These are phyloP conservation scores for Pseudisothecium myosuroides DNA, from an alignment of 225 moss, liverwort and hornwort genomes.

Conservation along the genomic window DNA sequence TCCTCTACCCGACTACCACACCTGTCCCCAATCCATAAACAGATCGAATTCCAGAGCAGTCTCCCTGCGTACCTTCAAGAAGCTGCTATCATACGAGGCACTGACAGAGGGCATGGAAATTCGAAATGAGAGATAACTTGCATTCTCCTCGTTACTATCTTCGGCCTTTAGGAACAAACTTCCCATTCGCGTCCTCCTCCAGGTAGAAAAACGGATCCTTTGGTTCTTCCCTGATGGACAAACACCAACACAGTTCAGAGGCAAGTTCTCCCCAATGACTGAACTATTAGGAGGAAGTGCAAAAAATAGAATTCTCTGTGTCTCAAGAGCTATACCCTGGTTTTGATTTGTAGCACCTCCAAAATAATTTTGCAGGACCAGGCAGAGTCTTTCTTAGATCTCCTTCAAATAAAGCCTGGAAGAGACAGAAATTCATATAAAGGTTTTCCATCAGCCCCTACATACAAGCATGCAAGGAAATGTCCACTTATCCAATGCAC, in stretches of 20 bases:
- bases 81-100: not conserved
- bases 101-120: not conserved
- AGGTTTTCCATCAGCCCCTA: not conserved
- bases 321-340: conserved; percentile 44
- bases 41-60: not conserved
- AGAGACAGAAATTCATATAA: not conserved
- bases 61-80: not conserved
- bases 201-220: conserved; percentile 61
- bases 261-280: not conserved
- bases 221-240: conserved; percentile 64
- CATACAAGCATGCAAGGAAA: not conserved
- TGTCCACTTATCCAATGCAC: not conserved
- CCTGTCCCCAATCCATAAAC: not conserved
- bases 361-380: conserved; percentile 70
- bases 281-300: not conserved
- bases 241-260: not conserved
- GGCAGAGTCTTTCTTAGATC: conserved; percentile 58
- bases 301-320: not conserved
- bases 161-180: conserved; percentile 24
- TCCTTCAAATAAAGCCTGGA: conserved; percentile 89
- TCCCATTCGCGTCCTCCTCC: conserved; percentile 48
- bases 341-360: conserved; percentile 77
- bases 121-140: not conserved
- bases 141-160: not conserved
- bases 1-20: not conserved